Conservation (phyloP, 2,329 filamentous ascomycete genomes). For the Cladosporium velox region DNA sequence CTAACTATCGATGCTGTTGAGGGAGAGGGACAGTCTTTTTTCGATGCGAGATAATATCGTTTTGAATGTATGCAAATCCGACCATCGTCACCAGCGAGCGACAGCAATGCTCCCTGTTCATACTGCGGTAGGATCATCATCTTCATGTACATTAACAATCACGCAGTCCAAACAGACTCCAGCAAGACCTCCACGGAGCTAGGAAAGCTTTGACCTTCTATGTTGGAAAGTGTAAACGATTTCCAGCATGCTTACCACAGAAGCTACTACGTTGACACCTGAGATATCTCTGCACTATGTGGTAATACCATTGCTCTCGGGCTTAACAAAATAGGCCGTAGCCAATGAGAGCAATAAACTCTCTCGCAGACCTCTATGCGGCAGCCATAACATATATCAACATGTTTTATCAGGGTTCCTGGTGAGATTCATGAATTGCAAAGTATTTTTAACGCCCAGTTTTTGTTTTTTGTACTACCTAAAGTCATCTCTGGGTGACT, state of each 20-base stretch:
- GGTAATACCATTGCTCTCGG: not conserved
- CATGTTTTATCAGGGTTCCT: not conserved
- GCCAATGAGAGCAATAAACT: not conserved
- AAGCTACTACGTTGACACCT: not conserved
- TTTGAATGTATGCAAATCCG: not conserved
- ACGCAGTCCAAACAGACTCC: not conserved
- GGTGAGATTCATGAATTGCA: not conserved
- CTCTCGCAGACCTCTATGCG: not conserved
- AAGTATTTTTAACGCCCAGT: not conserved
- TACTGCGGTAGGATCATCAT: not conserved
- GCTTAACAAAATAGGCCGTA: not conserved
- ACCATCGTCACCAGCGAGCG: not conserved
- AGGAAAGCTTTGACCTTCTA: not conserved
- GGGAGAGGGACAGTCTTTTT: not conserved
- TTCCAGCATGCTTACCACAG: not conserved
- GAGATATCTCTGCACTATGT: too few species aligned
- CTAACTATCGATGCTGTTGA: not conserved
- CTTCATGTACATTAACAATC: not conserved
- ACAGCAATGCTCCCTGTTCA: not conserved
- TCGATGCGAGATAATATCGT: not conserved
- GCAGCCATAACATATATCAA: not conserved
- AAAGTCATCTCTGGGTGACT: slow-evolving; percentile 14
- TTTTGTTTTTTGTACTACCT: too few species aligned
- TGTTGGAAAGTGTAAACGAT: not conserved
- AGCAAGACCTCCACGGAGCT: not conserved